Evolutionary conservation across 495 filamentous ascomycete genomes (phyloP).

Genomic region (Delitschia confertaspora): DNA sequence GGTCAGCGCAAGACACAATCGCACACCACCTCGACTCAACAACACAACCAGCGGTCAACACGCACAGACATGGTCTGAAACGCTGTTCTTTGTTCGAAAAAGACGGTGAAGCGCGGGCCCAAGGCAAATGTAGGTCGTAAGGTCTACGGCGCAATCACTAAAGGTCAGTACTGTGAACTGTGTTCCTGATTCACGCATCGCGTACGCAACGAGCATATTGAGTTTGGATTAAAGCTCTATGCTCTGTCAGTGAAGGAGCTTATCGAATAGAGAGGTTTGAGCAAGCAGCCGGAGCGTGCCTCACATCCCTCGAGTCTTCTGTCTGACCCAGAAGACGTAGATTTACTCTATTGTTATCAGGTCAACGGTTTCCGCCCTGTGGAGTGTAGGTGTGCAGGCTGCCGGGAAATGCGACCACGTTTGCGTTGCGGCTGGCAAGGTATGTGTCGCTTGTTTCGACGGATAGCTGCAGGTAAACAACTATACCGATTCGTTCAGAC

Average conservation of each 20-base stretch:
- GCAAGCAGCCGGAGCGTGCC: conserved; percentile 1
- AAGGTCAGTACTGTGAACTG: too few relatives aligned
- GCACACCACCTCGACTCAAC: conserved; percentile 7
- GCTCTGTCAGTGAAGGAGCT: neutral
- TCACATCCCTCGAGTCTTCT: conserved; percentile 13
- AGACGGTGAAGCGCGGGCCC: conserved; percentile 19
- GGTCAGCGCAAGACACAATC: conserved; percentile 19
- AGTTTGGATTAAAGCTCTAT: neutral
- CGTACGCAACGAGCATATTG: too few relatives aligned
- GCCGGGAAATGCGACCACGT: conserved; percentile 24
- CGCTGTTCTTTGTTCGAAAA: conserved; percentile 20
- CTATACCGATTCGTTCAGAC: conserved; percentile 13
- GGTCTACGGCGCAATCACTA: neutral
- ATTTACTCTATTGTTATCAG: conserved; percentile 2
- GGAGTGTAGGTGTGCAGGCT: conserved; percentile 5
- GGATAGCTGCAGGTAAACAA: conserved; percentile 22
- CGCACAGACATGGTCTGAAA: conserved; percentile 13
- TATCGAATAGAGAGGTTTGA: neutral
- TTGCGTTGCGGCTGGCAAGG: conserved; percentile 16
- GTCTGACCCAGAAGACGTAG: neutral
- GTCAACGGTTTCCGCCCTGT: conserved; percentile 7
- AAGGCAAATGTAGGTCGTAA: neutral
- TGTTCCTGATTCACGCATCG: too few relatives aligned
- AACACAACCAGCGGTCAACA: conserved; percentile 15
- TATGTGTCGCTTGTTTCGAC: conserved; percentile 23